Conservation (phyloP, 306 rosid genomes). For the Gastrolobium villosum region DNA sequence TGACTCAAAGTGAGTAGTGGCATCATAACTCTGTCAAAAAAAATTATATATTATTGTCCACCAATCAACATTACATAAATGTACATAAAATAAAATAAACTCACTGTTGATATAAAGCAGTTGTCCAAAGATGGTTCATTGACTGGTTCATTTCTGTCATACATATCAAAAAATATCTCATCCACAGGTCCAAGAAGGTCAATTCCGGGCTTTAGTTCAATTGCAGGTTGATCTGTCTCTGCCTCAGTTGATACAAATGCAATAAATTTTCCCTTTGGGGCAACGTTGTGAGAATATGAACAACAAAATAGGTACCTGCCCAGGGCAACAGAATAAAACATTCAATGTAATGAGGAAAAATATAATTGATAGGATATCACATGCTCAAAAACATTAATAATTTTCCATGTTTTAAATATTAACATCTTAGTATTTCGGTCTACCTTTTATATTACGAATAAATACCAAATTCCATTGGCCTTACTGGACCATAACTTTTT, state of each 20-base stretch:
- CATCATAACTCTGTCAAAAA: conserved; percentile 89
- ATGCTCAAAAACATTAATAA: neutral
- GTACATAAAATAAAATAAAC: conserved; percentile 48
- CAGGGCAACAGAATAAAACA: conserved; percentile 40
- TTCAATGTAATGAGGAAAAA: conserved; percentile 27
- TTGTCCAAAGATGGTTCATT: conserved; percentile 90
- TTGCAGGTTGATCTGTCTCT: conserved; percentile 86
- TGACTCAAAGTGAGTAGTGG: conserved; percentile 97
- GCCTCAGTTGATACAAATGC: conserved; percentile 98
- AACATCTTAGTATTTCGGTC: neutral
- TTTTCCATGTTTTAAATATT: conserved; percentile 23
- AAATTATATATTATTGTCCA: neutral
- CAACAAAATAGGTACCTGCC: conserved; percentile 96
- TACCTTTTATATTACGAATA: neutral
- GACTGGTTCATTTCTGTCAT: conserved; percentile 92
- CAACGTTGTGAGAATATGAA: conserved; percentile 97
- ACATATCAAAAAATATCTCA: conserved; percentile 87
- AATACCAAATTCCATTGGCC: neutral
- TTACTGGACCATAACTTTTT: neutral
- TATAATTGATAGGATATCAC: neutral
- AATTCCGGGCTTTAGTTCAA: conserved; percentile 92
- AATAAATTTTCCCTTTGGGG: conserved; percentile 93
- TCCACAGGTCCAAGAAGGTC: conserved; percentile 93
- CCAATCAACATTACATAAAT: neutral
- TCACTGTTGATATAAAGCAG: conserved; percentile 89